Base-by-base conservation (phyloP, 1,139 yeast species). In the Lodderomyces metapsilosis region DNA sequence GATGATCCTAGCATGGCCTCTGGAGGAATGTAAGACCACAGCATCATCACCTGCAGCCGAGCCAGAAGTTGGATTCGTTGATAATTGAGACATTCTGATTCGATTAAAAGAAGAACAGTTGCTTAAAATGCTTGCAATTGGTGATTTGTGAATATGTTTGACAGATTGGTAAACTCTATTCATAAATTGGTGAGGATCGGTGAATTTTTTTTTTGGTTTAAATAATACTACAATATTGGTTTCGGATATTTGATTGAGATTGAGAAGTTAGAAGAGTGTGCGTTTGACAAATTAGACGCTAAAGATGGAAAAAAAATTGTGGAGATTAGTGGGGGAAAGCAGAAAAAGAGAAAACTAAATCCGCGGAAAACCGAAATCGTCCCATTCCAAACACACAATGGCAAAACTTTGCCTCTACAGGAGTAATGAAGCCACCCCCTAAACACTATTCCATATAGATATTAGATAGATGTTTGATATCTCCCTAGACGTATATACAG, bases 1-100 rank as follows among this genome's bases (percentile, higher is more conserved):
- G 50, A 91, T 71, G 30, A 86, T 68, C 49, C 96, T 77, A n/a
- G 95, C 81, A 38, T 82, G 78, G 52, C 82, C 80, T 49, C 74
- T 67, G 53, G 79, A 74, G 46, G 73, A 59, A 62, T 86, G 86
- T 44, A 83, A 68, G 16, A 88, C 95, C 45, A 68, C 72, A 36
- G 68, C 71, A 43, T 64, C 68, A 43, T 78, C 81, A 9, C 31
- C 9, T 13, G 10, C 34, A 24, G 47, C 27, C 24, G 47, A 30
- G 2, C 42, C 43, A 16, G 43, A 23, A 16, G 38, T 32, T 24
- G 31, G 43, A 35, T 42, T 45, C 31, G 28, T 16, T 16, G 45
- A 37, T 40, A 43, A 24, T 16, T 33, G 36, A 28, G 32, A 34
- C 37, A 34, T 34, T 34, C 37, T 34, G 20, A 20, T 18, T 20